These are phyloP conservation scores for Taphrina wiesneri DNA, from an alignment of 1,139 yeast species.

Conservation along the genomic window DNA sequence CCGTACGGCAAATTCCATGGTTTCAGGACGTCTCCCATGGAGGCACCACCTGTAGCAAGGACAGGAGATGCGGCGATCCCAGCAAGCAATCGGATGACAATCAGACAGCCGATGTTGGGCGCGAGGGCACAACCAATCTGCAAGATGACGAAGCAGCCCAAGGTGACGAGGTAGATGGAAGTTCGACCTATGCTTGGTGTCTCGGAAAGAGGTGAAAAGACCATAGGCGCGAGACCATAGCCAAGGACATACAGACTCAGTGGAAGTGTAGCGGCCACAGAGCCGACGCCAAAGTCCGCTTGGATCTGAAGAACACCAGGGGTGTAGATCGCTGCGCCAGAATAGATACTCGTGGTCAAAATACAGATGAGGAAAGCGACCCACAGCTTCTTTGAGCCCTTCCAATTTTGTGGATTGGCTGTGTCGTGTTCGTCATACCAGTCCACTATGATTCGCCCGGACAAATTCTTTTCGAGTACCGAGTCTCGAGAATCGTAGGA, in stretches of 20 bases:
- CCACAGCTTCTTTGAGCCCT: conserved; percentile 47
- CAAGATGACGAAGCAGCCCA: conserved; percentile 60
- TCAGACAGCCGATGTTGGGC: conserved; percentile 51
- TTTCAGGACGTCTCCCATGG: conserved; percentile 73
- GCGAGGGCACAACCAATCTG: conserved; percentile 63
- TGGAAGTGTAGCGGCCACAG: conserved; percentile 74
- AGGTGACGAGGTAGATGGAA: conserved; percentile 55
- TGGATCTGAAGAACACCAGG: conserved; percentile 55
- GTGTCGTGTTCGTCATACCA: conserved; percentile 60
- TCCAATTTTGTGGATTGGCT: conserved; percentile 62
- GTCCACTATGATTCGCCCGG: conserved; percentile 40
- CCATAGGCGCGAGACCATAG: conserved; percentile 61
- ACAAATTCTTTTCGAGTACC: not conserved
- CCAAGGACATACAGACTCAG: conserved; percentile 69
- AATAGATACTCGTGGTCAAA: conserved; percentile 57
- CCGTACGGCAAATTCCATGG: conserved; percentile 63
- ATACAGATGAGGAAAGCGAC: conserved; percentile 51
- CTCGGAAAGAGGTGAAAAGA: conserved; percentile 71
- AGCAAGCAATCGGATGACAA: conserved; percentile 72
- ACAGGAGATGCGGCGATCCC: conserved; percentile 85
- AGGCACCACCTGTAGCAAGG: conserved; percentile 82
- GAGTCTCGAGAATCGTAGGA: not conserved
- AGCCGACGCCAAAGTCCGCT: conserved; percentile 60
- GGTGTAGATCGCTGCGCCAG: conserved; percentile 63
- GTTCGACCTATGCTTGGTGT: conserved; percentile 52